Conservation (phyloP, 2,329 filamentous ascomycete species). For the Verruconis gallopava region DNA sequence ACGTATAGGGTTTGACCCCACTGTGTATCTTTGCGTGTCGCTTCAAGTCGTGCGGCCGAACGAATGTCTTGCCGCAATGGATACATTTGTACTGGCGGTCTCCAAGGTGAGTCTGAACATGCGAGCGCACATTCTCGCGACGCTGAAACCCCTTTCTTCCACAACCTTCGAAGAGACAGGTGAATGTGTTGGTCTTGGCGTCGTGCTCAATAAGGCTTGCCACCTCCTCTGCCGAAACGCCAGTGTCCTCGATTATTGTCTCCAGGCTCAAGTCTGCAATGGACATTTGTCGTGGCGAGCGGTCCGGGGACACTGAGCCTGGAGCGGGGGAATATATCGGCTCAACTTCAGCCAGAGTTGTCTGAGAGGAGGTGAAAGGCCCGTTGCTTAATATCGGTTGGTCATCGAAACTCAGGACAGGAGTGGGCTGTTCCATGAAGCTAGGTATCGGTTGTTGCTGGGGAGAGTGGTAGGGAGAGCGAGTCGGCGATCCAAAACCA, state of each 20-base stretch:
- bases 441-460: slow-evolving; percentile 19
- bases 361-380: slow-evolving; percentile 9
- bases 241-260: slow-evolving; percentile 57
- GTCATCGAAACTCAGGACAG: slow-evolving; percentile 14
- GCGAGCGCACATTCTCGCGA: slow-evolving; percentile 97
- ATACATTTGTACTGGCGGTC: slow-evolving; percentile 93
- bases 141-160: slow-evolving; percentile 75
- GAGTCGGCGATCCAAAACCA: slow-evolving; percentile 33
- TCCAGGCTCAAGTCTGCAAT: slow-evolving; percentile 42
- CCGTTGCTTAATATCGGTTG: slow-evolving; percentile 13
- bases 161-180: slow-evolving; percentile 51
- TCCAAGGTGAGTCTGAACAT: slow-evolving; percentile 94
- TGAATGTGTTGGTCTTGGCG: slow-evolving; percentile 31
- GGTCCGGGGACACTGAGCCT: slow-evolving; percentile 20
- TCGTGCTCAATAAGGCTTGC: slow-evolving; percentile 36
- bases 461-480: slow-evolving; percentile 25
- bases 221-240: slow-evolving; percentile 69
- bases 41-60: slow-evolving; percentile 93
- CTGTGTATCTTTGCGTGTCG: slow-evolving; percentile 96
- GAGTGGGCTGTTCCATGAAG: slow-evolving; percentile 1
- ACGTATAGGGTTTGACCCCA: slow-evolving; percentile 88
- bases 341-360: slow-evolving; percentile 15
- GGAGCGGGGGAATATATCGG: slow-evolving; percentile 12
- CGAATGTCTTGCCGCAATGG: slow-evolving; percentile 88
- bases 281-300: slow-evolving; percentile 30